Conservation (phyloP, 495 filamentous ascomycete genomes). For the Clavariopsis aquatica region DNA sequence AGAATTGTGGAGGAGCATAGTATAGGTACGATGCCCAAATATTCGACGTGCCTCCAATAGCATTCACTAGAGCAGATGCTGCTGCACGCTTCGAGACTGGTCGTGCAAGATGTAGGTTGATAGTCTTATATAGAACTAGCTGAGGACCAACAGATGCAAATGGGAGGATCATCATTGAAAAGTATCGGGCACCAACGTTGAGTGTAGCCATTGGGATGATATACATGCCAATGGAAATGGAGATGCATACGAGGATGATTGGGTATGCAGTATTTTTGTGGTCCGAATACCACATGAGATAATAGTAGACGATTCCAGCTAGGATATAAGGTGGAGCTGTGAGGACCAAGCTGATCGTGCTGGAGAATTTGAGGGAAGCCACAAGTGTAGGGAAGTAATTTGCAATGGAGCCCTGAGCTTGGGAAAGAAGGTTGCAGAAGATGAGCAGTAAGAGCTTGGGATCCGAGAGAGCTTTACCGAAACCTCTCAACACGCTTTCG, state of each 20-base stretch:
- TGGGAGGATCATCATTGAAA: constrained; percentile 1
- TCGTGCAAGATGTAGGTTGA: constrained; percentile 7
- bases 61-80: constrained; percentile 2
- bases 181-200: constrained; percentile 1
- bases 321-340: constrained; percentile 3
- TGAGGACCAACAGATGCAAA: constrained; percentile 1
- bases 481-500: not conserved
- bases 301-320: constrained; percentile 3
- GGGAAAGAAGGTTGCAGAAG: constrained; percentile 1
- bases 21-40: constrained; percentile 11
- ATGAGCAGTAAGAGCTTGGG: constrained; percentile 8
- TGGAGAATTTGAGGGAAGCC: not conserved
- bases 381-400: constrained; percentile 4
- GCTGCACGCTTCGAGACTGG: constrained; percentile 4
- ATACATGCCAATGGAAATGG: not conserved
- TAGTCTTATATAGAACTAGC: not conserved
- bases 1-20: constrained; percentile 7
- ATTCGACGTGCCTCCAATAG: constrained; percentile 2
- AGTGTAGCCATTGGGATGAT: constrained; percentile 7
- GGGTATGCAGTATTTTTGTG: constrained; percentile 4
- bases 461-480: constrained; percentile 2
- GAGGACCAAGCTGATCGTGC: not conserved
- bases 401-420: not conserved
- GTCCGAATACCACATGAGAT: constrained; percentile 6
- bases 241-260: constrained; percentile 2